Base-by-base conservation (phyloP, 2,329 filamentous ascomycete genomes). In the Arthrobotrys musiformis region DNA sequence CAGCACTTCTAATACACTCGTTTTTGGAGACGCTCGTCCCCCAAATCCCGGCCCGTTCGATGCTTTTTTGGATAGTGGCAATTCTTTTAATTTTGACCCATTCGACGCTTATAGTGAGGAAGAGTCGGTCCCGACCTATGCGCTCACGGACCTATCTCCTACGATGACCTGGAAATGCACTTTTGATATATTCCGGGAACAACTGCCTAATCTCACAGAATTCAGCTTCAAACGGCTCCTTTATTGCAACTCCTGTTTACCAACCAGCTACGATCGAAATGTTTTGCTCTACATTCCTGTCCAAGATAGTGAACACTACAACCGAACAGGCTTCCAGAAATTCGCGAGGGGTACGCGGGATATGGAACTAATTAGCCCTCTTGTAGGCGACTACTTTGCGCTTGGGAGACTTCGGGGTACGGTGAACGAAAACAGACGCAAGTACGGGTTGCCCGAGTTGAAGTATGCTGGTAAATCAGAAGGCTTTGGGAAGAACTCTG, bases 351-450 rank as follows among this genome's bases (percentile, higher is more conserved):
- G 33, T n/a, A 40, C 54, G 0, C 2, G 11, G 17, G 17, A 24
- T 58, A 58, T 58, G 54, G 54, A 40, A 9, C 24, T 58, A 24
- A 8, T 58, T 4, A 58, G 54, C 33, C 40, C 54, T 17, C 19
- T 40, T n/a, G 54, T 40, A 24, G 26, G 17, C 19, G 54, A 58
- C 13, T 58, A 58, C 40, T 26, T 40, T 1, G 54, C 54, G 6
- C 33, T 58, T 0, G 15, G 8, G 3, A n/a, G 19, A 2, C 6
- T 58, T n/a, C 13, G 54, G 9, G 19, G 17, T 4, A 5, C 6
- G 17, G 13, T 58, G 9, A 58, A 58, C 17, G 33, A 37, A 15
- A 40, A 19, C 19, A 37, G 54, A 28, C 33, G 19, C 9, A 58
- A 58, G 19, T n/a, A 4, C 7, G 54, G 54, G 2, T 8, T 58